Percentiles rank a stretch among this genome's conserved stretches.
Conservation (phyloP, 1,284 basidiomycete species). For the Microbotryomycetes sp. region DNA sequence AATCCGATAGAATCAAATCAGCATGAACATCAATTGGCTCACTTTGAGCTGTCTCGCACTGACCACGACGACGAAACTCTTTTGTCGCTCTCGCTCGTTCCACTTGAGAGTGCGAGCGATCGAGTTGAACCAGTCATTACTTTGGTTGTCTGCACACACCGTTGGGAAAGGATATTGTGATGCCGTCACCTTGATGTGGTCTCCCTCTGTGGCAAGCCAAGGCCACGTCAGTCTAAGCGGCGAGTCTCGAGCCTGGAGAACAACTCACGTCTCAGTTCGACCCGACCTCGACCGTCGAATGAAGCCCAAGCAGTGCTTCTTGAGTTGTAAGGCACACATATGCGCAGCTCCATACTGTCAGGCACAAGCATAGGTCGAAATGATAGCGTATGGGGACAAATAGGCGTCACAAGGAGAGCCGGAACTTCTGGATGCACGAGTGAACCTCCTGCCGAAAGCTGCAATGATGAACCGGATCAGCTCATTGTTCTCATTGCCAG, state of each 20-base stretch:
- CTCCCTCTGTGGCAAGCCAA: constrained; percentile 63
- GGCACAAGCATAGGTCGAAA: constrained; percentile 98
- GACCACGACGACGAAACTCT: constrained; percentile 91
- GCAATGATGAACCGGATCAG: constrained; percentile 7
- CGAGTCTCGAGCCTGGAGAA: background rate
- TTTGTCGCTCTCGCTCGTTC: constrained; percentile 93
- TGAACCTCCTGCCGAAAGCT: constrained; percentile 95
- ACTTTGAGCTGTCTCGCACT: constrained; percentile 12
- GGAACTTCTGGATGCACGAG: constrained; percentile 98
- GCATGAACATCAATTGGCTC: constrained; percentile 17
- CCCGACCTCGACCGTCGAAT: constrained; percentile 93
- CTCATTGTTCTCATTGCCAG: background rate
- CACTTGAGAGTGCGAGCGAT: constrained; percentile 94
- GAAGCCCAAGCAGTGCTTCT: constrained; percentile 97
- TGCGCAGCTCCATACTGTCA: constrained; percentile 96
- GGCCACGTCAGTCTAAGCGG: background rate
- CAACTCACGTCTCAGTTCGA: constrained; percentile 82
- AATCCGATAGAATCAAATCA: constrained; percentile 6
- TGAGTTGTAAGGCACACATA: constrained; percentile 98
- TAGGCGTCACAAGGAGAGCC: constrained; percentile 90
- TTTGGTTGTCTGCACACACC: constrained; percentile 94
- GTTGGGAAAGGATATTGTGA: constrained; percentile 99
- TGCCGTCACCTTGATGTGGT: constrained; percentile 97
- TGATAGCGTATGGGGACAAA: constrained; percentile 96
- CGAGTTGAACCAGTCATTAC: constrained; percentile 95